Percentiles rank a stretch among this genome's conserved stretches.
These are phyloP conservation scores for Craspedostauros australis DNA, from an alignment of 108 stramenopile species.

Conservation along the genomic window DNA sequence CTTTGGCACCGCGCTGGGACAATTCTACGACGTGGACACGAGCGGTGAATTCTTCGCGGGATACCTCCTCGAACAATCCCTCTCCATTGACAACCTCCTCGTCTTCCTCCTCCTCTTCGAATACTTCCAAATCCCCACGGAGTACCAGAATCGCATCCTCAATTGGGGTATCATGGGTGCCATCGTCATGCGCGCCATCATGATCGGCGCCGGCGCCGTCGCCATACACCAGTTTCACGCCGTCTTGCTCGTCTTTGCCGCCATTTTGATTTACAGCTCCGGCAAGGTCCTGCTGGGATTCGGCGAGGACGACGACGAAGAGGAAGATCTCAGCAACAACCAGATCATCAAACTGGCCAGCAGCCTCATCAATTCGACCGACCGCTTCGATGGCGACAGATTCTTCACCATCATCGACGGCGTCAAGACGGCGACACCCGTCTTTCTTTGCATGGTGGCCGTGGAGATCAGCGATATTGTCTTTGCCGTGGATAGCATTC, in stretches of 20 bases:
- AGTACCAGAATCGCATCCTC: slow-evolving; percentile 67
- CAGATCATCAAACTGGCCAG: slow-evolving; percentile 56
- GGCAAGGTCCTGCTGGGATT: slow-evolving; percentile 58
- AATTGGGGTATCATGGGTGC: slow-evolving; percentile 87
- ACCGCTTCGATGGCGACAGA: slow-evolving; percentile 78
- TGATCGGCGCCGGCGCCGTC: slow-evolving; percentile 90
- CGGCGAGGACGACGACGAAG: slow-evolving; percentile 70
- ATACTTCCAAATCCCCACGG: slow-evolving; percentile 73
- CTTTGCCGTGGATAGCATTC: slow-evolving; percentile 95
- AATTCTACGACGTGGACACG: slow-evolving; percentile 19
- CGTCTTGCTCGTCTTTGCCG: slow-evolving; percentile 82
- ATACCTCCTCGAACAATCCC: slow-evolving; percentile 82
- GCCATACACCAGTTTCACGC: slow-evolving; percentile 82
- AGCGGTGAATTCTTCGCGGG: slow-evolving; percentile 84
- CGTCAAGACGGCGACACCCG: slow-evolving; percentile 79
- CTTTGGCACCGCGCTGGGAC: slow-evolving; percentile 46
- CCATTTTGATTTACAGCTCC: slow-evolving; percentile 72
- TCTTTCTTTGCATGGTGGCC: slow-evolving; percentile 90
- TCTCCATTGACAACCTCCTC: slow-evolving; percentile 87
- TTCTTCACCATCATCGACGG: slow-evolving; percentile 86
- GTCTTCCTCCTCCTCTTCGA: slow-evolving; percentile 88
- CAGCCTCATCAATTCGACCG: slow-evolving; percentile 56
- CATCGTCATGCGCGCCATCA: slow-evolving; percentile 86
- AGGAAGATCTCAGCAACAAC: slow-evolving; percentile 75
- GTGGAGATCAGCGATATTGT: slow-evolving; percentile 94